Evolutionary conservation across 2,329 filamentous ascomycete species (phyloP).

Genomic region (Corynespora cassiicola): DNA sequence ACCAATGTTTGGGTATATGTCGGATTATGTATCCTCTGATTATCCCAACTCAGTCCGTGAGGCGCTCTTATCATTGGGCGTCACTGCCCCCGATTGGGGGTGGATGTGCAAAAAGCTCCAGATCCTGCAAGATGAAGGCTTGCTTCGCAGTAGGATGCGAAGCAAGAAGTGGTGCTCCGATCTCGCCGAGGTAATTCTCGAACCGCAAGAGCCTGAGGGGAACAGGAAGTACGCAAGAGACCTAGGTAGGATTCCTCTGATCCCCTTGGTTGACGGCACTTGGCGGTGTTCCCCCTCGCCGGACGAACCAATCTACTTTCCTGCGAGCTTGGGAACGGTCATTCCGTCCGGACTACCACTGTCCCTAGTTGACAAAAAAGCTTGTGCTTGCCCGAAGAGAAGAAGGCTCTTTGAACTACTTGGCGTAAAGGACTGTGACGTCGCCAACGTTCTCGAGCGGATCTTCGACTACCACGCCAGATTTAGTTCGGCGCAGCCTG

Average conservation of each 20-base stretch:
- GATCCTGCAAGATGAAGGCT: neutral
- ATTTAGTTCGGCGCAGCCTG: neutral
- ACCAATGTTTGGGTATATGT: conserved; percentile 6
- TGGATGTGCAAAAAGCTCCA: conserved; percentile 4
- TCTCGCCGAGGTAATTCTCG: conserved; percentile 4
- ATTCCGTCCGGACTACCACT: conserved; percentile 4
- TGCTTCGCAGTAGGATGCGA: conserved; percentile 2
- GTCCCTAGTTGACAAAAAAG: conserved; percentile 3
- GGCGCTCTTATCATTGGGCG: conserved; percentile 3
- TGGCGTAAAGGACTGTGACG: conserved; percentile 3
- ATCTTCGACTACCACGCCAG: conserved; percentile 6
- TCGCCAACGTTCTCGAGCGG: conserved; percentile 3
- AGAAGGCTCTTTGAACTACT: conserved; percentile 5
- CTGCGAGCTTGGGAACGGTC: conserved; percentile 2
- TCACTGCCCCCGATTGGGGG: conserved; percentile 2
- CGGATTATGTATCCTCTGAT: conserved; percentile 5
- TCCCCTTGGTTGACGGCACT: conserved; percentile 3
- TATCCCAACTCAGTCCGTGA: conserved; percentile 3
- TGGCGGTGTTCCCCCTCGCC: conserved; percentile 3
- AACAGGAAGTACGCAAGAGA: conserved; percentile 1
- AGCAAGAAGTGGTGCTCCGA: conserved; percentile 6
- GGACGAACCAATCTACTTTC: conserved; percentile 6
- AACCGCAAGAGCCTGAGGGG: neutral
- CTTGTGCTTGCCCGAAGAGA: conserved; percentile 1
- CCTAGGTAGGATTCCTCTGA: conserved; percentile 3